Conservation (phyloP, 2,329 filamentous ascomycete species). For the Cladosporium cucumerinum region DNA sequence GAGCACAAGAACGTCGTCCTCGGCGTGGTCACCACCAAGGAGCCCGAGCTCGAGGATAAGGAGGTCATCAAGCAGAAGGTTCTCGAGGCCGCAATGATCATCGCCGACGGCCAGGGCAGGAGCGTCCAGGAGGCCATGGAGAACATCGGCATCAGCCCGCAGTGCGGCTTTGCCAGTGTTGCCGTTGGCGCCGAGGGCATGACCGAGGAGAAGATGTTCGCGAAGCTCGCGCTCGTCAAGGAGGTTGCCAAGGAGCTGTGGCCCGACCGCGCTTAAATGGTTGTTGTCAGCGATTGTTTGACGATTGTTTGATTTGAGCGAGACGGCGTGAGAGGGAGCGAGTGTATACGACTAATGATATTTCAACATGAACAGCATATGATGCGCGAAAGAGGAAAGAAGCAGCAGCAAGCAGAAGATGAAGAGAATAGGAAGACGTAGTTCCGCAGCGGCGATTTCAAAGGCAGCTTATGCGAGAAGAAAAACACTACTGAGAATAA, state of each 20-base stretch:
- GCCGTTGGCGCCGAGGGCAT: constrained; percentile 37
- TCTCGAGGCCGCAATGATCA: constrained; percentile 36
- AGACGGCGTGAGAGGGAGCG: background rate
- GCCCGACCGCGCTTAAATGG: constrained; percentile 31
- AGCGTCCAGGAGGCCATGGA: constrained; percentile 37
- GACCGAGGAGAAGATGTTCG: constrained; percentile 40
- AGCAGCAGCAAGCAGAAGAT: background rate
- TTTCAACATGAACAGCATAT: constrained; percentile 16
- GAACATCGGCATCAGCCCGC: constrained; percentile 38
- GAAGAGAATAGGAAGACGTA: background rate
- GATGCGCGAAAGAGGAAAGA: background rate
- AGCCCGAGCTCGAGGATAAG: constrained; percentile 36
- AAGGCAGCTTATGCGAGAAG: constrained; percentile 11
- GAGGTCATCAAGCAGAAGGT: constrained; percentile 35
- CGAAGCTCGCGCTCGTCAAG: constrained; percentile 36
- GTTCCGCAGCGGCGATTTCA: constrained; percentile 11
- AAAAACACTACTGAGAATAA: background rate
- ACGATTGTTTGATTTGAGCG: background rate
- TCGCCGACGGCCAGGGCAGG: constrained; percentile 37
- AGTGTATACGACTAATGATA: constrained; percentile 14
- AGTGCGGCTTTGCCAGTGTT: constrained; percentile 39
- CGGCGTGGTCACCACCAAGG: constrained; percentile 39
- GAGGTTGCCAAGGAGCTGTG: constrained; percentile 37
- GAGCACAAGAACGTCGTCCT: constrained; percentile 40
- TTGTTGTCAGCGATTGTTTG: background rate